Conservation (phyloP, 1,139 yeast species). For the Debaryomyces psychrophilus region DNA sequence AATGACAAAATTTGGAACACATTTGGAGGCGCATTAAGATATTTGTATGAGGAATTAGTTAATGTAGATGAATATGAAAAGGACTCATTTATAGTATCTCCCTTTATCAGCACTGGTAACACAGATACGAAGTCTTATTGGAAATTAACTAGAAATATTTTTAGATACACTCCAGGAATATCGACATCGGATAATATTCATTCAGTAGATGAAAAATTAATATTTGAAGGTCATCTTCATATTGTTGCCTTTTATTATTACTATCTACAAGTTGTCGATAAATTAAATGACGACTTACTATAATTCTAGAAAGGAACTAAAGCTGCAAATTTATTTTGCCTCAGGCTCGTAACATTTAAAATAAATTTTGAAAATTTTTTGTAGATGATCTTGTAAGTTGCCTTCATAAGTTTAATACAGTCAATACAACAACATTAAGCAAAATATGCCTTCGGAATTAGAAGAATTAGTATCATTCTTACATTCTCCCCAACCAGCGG, state of each 20-base stretch:
- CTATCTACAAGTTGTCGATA: slow-evolving; percentile 39
- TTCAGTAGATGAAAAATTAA: slow-evolving; percentile 37
- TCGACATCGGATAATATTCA: slow-evolving; percentile 28
- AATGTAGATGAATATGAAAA: slow-evolving; percentile 29
- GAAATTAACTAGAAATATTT: slow-evolving; percentile 43
- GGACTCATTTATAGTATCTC: slow-evolving; percentile 35
- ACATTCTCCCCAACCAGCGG: slow-evolving; percentile 81
- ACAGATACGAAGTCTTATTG: slow-evolving; percentile 48
- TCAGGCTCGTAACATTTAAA: slow-evolving; percentile 6
- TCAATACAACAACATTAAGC: neutral
- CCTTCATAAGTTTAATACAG: neutral
- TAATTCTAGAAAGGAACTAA: neutral
- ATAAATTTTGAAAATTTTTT: slow-evolving; percentile 8
- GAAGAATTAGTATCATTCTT: slow-evolving; percentile 79
- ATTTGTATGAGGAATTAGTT: slow-evolving; percentile 54
- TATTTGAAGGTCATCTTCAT: slow-evolving; percentile 26
- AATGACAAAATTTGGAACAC: slow-evolving; percentile 54
- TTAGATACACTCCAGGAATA: slow-evolving; percentile 37
- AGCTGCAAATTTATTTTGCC: slow-evolving; percentile 3
- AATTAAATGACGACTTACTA: slow-evolving; percentile 18
- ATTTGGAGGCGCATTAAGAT: slow-evolving; percentile 59
- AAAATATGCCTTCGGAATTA: slow-evolving; percentile 59
- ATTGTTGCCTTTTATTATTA: slow-evolving; percentile 37
- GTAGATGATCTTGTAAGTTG: slow-evolving; percentile 4
- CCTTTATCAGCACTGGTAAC: slow-evolving; percentile 40